phyloP scores from a whole-genome alignment of 2,329 filamentous ascomycete species.

The Aspergillus sp. region DNA sequence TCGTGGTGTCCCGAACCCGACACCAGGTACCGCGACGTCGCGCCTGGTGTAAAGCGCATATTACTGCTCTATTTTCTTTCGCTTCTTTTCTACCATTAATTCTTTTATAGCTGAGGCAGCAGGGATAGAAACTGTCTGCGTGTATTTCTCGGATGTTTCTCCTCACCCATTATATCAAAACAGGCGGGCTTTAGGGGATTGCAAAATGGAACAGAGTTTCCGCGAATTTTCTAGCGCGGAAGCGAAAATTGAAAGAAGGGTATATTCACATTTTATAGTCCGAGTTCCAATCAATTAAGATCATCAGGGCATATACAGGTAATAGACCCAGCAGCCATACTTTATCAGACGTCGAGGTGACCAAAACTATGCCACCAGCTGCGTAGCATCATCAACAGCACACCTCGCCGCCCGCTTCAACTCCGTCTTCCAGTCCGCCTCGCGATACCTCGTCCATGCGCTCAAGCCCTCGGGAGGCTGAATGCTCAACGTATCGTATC shows the following conservation, averaged over 20 bases:
- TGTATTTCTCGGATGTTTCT: conserved; percentile 17
- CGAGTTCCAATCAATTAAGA: conserved; percentile 10
- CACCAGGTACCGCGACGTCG: conserved; percentile 39
- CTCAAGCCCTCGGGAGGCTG: conserved; percentile 86
- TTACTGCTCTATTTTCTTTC: background rate
- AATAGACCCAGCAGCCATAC: conserved; percentile 1
- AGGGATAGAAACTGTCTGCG: conserved; percentile 10
- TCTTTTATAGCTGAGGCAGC: conserved; percentile 7
- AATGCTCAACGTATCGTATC: conserved; percentile 92
- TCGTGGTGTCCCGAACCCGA: conserved; percentile 33
- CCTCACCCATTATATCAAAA: conserved; percentile 25
- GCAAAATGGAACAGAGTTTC: background rate
- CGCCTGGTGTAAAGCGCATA: conserved; percentile 28
- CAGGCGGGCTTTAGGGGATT: conserved; percentile 14
- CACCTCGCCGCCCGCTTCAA: conserved; percentile 86
- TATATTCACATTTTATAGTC: conserved; percentile 14
- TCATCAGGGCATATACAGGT: conserved; percentile 15
- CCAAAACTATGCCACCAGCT: conserved; percentile 41
- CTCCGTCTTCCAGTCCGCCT: conserved; percentile 80
- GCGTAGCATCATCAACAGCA: conserved; percentile 72
- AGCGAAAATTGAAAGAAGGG: background rate
- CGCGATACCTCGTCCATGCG: conserved; percentile 82
- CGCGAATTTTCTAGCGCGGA: background rate
- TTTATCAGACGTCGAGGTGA: background rate
- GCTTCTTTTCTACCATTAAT: background rate